Conservation (phyloP, 2,329 filamentous ascomycete genomes). For the Nannizziopsis barbatae region DNA sequence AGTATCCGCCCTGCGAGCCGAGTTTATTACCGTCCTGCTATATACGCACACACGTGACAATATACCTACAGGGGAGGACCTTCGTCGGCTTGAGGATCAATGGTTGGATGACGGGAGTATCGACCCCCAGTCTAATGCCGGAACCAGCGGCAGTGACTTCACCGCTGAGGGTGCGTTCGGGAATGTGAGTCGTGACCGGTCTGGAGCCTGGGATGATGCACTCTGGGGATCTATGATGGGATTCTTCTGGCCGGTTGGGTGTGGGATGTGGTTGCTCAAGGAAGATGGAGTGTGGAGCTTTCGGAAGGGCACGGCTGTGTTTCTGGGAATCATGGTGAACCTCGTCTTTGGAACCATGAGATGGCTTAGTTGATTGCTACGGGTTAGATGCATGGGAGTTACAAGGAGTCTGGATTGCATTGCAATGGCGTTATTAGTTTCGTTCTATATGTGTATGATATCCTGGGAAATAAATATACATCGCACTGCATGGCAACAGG, state of each 20-base stretch:
- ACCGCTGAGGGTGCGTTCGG: slow-evolving; percentile 32
- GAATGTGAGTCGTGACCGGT: slow-evolving; percentile 12
- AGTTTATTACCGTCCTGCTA: slow-evolving; percentile 77
- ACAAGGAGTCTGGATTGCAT: not conserved
- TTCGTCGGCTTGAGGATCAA: slow-evolving; percentile 71
- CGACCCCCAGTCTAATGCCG: slow-evolving; percentile 30
- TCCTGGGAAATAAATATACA: slow-evolving; percentile 3
- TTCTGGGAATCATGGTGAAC: slow-evolving; percentile 72
- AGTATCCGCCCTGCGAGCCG: slow-evolving; percentile 70
- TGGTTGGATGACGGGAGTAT: slow-evolving; percentile 65
- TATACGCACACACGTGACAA: slow-evolving; percentile 76
- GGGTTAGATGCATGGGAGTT: not conserved
- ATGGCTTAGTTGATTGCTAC: slow-evolving; percentile 35
- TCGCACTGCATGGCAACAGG: not conserved
- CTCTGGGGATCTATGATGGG: slow-evolving; percentile 80
- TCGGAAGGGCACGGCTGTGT: slow-evolving; percentile 74
- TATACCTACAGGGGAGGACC: slow-evolving; percentile 65
- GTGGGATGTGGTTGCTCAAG: slow-evolving; percentile 70
- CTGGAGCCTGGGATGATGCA: slow-evolving; percentile 66
- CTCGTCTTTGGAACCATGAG: slow-evolving; percentile 61
- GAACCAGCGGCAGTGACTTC: slow-evolving; percentile 25
- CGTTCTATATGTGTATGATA: slow-evolving; percentile 10
- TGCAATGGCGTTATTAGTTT: slow-evolving; percentile 8
- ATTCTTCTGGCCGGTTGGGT: slow-evolving; percentile 89
- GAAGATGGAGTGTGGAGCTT: slow-evolving; percentile 81